These are phyloP conservation scores for Ceriops decandra DNA, from an alignment of 345 rosid genomes.

Conservation along the genomic window DNA sequence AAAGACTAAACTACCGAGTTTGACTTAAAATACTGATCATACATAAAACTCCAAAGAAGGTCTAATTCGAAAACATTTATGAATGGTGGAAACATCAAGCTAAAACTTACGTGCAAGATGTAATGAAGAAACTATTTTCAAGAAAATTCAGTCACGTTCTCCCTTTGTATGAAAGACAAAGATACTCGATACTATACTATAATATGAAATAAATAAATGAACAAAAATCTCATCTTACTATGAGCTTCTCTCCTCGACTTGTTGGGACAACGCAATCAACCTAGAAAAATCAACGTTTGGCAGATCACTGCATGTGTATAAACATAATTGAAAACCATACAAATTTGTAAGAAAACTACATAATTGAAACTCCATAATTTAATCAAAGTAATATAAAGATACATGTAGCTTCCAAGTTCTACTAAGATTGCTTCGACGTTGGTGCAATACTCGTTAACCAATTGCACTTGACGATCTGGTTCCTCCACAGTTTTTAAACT, in stretches of 20 bases:
- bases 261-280: slow-evolving; percentile 27
- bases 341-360: neutral
- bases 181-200: neutral
- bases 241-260: slow-evolving; percentile 38
- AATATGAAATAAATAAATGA: neutral
- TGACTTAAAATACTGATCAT: neutral
- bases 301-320: slow-evolving; percentile 30
- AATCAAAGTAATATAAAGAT: slow-evolving; percentile 4
- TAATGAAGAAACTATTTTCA: neutral
- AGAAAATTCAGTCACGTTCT: neutral
- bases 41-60: neutral
- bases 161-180: neutral
- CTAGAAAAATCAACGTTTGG: slow-evolving; percentile 36
- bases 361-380: slow-evolving; percentile 4
- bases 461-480: slow-evolving; percentile 30
- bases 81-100: no score
- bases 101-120: no score
- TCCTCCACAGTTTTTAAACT: slow-evolving; percentile 33
- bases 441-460: slow-evolving; percentile 37
- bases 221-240: slow-evolving; percentile 26
- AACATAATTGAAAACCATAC: slow-evolving; percentile 12
- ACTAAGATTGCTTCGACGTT: slow-evolving; percentile 35
- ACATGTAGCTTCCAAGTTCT: slow-evolving; percentile 34
- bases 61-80: no score
- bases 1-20: neutral